phyloP scores from a whole-genome alignment of 208 protist species.

The Wallacemonas rigidus region DNA sequence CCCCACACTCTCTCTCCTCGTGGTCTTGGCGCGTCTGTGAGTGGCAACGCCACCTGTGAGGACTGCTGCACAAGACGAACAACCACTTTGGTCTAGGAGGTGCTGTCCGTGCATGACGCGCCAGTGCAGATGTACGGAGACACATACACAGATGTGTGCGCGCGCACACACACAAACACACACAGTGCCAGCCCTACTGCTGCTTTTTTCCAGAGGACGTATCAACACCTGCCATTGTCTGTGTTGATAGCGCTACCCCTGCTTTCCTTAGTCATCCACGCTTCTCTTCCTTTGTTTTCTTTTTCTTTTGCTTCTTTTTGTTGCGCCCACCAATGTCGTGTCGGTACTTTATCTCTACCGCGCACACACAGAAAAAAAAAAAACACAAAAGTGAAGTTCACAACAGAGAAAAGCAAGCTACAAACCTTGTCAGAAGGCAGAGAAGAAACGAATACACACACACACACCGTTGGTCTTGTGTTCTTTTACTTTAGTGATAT shows the following conservation, averaged over 20 bases:
- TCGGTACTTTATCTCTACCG: no score
- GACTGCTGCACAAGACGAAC: no score
- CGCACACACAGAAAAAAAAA: no score
- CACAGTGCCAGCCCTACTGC: not conserved
- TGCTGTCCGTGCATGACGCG: not conserved
- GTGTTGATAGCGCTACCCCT: conserved; percentile 6
- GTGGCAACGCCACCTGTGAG: no score
- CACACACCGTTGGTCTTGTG: not conserved
- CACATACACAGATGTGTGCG: not conserved
- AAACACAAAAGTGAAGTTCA: no score
- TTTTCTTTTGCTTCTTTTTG: conserved; percentile 3
- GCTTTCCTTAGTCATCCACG: not conserved
- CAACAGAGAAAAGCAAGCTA: no score
- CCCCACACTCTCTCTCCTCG: no score
- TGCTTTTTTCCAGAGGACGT: no score
- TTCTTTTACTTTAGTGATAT: conserved; percentile 1
- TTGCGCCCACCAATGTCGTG: not conserved
- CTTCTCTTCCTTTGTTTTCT: conserved; percentile 11
- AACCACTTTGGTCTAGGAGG: no score
- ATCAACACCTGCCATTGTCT: conserved; percentile 13
- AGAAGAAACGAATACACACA: not conserved
- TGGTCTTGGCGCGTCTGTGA: no score
- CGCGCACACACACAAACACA: conserved; percentile 11
- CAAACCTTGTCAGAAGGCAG: no score
- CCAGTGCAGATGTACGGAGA: not conserved